A percentile compares a stretch with the other conserved stretches of the same genome.
Evolutionary conservation across 352 stramenopile species (phyloP).

Genomic region (Phytopythium chamaehyphon): DNA sequence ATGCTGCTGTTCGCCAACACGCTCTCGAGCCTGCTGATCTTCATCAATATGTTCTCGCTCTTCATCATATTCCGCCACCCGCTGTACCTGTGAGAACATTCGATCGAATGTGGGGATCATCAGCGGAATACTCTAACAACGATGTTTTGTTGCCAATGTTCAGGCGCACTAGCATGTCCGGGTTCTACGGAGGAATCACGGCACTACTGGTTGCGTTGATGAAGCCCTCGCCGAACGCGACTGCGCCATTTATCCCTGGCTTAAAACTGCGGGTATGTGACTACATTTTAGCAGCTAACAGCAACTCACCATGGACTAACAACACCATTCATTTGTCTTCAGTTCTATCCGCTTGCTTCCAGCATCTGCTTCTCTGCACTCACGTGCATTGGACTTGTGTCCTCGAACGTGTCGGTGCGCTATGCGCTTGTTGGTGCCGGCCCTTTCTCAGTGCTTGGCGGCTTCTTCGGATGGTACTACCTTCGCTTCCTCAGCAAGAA

Average conservation of each 20-base stretch:
- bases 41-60: slow-evolving; percentile 73
- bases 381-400: slow-evolving; percentile 37
- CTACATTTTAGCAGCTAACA: background rate
- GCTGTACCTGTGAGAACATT: slow-evolving; percentile 59
- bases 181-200: slow-evolving; percentile 74
- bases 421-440: slow-evolving; percentile 58
- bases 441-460: slow-evolving; percentile 66
- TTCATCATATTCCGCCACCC: slow-evolving; percentile 83
- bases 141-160: background rate
- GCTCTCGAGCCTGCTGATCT: slow-evolving; percentile 64
- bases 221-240: slow-evolving; percentile 63
- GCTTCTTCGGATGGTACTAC: slow-evolving; percentile 85
- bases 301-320: too few species aligned
- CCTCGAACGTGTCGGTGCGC: slow-evolving; percentile 31
- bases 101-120: background rate
- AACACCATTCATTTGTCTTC: background rate
- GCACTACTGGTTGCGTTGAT: slow-evolving; percentile 79
- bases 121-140: too few species aligned
- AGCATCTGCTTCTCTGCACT: slow-evolving; percentile 46
- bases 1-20: slow-evolving; percentile 77
- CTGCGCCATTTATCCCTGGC: slow-evolving; percentile 43
- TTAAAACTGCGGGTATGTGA: slow-evolving; percentile 59
- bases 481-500: slow-evolving; percentile 84
- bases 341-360: slow-evolving; percentile 72
- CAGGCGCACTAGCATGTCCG: slow-evolving; percentile 69